Evolutionary conservation across 352 stramenopile species (phyloP).

Genomic region (Globisporangium radiosum): DNA sequence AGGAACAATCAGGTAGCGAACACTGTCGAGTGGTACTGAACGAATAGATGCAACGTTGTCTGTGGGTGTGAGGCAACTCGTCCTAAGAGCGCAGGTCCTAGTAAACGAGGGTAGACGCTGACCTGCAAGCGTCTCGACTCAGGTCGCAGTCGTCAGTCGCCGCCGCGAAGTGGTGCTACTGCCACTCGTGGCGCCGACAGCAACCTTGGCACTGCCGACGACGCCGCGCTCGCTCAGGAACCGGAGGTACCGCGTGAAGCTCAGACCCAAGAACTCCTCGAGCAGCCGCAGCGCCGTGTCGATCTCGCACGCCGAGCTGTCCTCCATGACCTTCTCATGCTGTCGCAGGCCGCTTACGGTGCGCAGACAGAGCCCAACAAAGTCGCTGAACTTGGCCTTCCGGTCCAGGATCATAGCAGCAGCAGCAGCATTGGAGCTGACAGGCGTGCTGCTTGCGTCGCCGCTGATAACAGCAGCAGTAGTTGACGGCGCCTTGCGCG

Average conservation of each 20-base stretch:
- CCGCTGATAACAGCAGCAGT: too few relatives aligned
- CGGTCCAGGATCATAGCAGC: constrained; percentile 32
- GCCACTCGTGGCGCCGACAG: not conserved
- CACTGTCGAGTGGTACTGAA: too few relatives aligned
- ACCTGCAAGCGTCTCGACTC: not conserved
- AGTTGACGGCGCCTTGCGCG: not conserved
- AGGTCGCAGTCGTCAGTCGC: constrained; percentile 1
- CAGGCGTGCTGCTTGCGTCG: constrained; percentile 1
- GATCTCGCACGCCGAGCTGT: constrained; percentile 53
- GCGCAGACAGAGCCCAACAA: constrained; percentile 40
- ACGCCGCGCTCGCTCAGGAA: constrained; percentile 67
- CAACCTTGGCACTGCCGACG: constrained; percentile 15
- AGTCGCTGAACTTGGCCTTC: constrained; percentile 47
- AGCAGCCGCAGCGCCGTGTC: constrained; percentile 39
- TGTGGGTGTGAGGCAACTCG: too few relatives aligned
- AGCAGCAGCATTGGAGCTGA: not conserved
- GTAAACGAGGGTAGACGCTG: not conserved
- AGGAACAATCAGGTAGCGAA: too few relatives aligned
- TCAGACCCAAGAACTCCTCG: constrained; percentile 68
- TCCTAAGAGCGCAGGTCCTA: constrained; percentile 6
- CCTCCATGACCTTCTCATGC: constrained; percentile 40
- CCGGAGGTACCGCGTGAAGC: constrained; percentile 51
- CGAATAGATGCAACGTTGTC: too few relatives aligned
- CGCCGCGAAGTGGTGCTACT: not conserved
- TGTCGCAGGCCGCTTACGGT: constrained; percentile 60